Evolutionary conservation across 768 basidiomycete species (phyloP).

Genomic region (Collybia mongolica): DNA sequence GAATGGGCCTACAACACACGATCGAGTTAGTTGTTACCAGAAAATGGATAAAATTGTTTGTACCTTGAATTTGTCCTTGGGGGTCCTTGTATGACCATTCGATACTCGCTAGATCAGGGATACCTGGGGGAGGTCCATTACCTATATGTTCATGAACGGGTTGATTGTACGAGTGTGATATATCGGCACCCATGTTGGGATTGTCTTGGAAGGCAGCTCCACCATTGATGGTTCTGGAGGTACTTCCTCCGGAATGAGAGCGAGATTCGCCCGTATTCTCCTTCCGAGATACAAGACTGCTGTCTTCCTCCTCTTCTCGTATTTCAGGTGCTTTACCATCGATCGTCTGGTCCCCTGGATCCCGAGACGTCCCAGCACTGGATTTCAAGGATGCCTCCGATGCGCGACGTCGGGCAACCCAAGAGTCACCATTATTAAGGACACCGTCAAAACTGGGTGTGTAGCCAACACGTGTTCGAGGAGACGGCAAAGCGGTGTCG

Average conservation of each 20-base stretch:
- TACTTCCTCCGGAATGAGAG: background rate
- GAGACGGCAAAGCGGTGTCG: slow-evolving; percentile 59
- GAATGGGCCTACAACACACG: slow-evolving; percentile 70
- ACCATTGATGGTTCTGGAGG: background rate
- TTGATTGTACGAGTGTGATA: slow-evolving; percentile 13
- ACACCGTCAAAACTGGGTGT: slow-evolving; percentile 73
- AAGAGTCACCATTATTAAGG: slow-evolving; percentile 63
- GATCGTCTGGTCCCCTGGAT: slow-evolving; percentile 30
- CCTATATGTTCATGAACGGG: slow-evolving; percentile 5
- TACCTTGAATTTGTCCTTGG: slow-evolving; percentile 89
- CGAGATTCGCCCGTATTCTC: slow-evolving; percentile 2
- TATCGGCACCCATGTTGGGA: slow-evolving; percentile 6
- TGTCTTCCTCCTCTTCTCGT: slow-evolving; percentile 60
- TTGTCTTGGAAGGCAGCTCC: background rate
- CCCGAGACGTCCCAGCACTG: slow-evolving; percentile 33
- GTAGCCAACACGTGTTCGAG: slow-evolving; percentile 61
- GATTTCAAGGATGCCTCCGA: slow-evolving; percentile 54
- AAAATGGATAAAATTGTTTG: slow-evolving; percentile 12
- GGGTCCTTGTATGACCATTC: slow-evolving; percentile 96
- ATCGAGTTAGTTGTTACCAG: background rate
- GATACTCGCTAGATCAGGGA: slow-evolving; percentile 55
- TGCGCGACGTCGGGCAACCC: slow-evolving; percentile 62
- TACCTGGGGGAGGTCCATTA: slow-evolving; percentile 41
- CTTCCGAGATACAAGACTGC: slow-evolving; percentile 11
- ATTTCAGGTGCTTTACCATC: slow-evolving; percentile 47